Conservation (phyloP, 768 basidiomycete species). For the Psilocybe cyanescens region DNA sequence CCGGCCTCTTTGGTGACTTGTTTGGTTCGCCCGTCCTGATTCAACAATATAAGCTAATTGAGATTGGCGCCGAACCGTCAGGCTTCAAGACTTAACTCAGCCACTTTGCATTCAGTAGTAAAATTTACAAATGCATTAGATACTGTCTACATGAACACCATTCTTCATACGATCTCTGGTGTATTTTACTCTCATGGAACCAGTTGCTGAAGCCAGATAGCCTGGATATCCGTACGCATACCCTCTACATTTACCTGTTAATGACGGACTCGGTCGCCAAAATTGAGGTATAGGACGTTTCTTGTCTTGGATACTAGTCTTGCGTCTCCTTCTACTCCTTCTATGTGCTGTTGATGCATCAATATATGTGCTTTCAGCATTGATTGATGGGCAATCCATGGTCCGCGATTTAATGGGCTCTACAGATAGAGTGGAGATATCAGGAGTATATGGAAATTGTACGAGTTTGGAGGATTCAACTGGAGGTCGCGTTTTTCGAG, state of each 20-base stretch:
- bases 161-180: conserved; percentile 26
- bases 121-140: neutral
- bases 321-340: conserved; percentile 21
- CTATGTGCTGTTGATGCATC: conserved; percentile 5
- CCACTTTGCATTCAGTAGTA: neutral
- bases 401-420: conserved; percentile 11
- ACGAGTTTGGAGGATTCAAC: conserved; percentile 30
- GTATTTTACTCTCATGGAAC: conserved; percentile 9
- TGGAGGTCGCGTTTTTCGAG: conserved; percentile 46
- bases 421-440: conserved; percentile 3
- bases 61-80: no score
- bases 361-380: conserved; percentile 13
- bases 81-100: neutral
- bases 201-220: conserved; percentile 15
- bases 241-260: conserved; percentile 42
- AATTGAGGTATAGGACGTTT: conserved; percentile 39
- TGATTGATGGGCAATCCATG: conserved; percentile 25
- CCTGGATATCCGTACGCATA: conserved; percentile 48
- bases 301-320: conserved; percentile 9
- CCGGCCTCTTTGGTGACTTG: neutral
- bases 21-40: neutral
- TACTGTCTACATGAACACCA: conserved; percentile 5
- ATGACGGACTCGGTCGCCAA: conserved; percentile 42
- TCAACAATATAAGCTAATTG: neutral
- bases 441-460: conserved; percentile 37